These are phyloP conservation scores for Wilcoxina mikolae DNA, from an alignment of 495 filamentous ascomycete genomes.

Conservation along the genomic window DNA sequence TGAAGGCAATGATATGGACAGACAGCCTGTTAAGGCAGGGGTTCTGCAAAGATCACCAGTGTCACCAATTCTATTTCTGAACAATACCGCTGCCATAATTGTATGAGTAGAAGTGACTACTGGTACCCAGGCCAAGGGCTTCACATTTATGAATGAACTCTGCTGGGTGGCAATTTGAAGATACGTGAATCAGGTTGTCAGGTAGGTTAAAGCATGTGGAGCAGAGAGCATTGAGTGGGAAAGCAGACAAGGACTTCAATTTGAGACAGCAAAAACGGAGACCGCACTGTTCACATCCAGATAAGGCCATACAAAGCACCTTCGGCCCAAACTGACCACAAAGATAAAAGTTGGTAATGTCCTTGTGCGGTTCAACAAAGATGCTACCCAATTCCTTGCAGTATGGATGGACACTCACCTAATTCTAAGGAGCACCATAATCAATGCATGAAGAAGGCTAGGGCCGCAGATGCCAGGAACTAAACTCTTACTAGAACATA, in stretches of 20 bases:
- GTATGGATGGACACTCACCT: not conserved
- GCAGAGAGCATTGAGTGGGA: not conserved
- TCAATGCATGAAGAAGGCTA: no score
- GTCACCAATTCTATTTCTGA: not conserved
- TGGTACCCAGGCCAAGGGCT: not conserved
- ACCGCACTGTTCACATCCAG: not conserved
- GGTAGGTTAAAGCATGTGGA: not conserved
- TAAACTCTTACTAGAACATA: no score
- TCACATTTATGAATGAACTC: not conserved
- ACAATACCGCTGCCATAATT: not conserved
- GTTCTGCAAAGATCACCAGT: not conserved
- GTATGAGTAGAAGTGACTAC: not conserved
- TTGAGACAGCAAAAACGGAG: not conserved
- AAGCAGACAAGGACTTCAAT: not conserved
- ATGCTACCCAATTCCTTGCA: not conserved
- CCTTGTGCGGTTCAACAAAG: not conserved
- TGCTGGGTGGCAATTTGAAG: not conserved
- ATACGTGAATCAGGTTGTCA: not conserved
- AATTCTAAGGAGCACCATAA: not conserved
- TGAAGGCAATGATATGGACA: not conserved
- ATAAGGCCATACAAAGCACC: no score
- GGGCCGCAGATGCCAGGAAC: no score
- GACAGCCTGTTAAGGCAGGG: not conserved
- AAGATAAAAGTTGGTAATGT: not conserved
- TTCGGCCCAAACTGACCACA: not conserved